Evolutionary conservation across 805 yeast genomes (phyloP).

Genomic region (Suhomyces prunicola): DNA sequence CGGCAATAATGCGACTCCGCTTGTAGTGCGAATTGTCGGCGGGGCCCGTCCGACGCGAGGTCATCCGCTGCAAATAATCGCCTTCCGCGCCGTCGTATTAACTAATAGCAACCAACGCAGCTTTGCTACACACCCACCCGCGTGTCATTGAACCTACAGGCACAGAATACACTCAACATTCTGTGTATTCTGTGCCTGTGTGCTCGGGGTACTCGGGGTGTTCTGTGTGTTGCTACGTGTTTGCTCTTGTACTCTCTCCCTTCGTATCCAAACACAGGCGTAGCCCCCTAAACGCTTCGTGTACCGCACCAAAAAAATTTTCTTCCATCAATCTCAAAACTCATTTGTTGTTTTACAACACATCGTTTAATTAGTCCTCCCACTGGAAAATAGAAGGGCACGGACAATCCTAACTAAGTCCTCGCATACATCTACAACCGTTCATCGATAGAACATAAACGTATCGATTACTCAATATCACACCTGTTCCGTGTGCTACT

Average conservation of each 20-base stretch:
- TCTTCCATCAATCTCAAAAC: slow-evolving; percentile 4
- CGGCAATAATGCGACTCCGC: background rate
- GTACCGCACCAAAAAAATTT: slow-evolving; percentile 4
- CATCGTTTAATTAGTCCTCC: slow-evolving; percentile 1
- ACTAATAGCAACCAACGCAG: background rate
- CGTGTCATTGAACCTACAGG: background rate
- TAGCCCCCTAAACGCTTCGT: slow-evolving; percentile 4
- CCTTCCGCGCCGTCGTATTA: background rate
- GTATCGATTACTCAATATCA: background rate
- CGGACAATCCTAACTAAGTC: background rate
- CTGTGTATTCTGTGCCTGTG: too few relatives aligned
- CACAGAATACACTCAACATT: too few relatives aligned
- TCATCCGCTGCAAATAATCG: background rate
- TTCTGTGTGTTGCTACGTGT: too few relatives aligned
- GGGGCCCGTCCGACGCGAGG: background rate
- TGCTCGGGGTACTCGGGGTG: too few relatives aligned
- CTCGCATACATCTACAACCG: background rate
- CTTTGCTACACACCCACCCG: background rate
- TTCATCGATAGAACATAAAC: background rate
- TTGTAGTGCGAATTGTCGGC: background rate
- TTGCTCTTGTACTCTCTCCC: too few relatives aligned
- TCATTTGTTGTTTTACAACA: slow-evolving; percentile 6
- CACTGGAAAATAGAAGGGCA: slow-evolving; percentile 1
- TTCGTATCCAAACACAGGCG: background rate
- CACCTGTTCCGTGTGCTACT: background rate